A percentile compares a stretch with the other conserved stretches of the same genome.
These are phyloP conservation scores for Barnettozyma californica DNA, from an alignment of 805 yeast genomes.

Conservation along the genomic window DNA sequence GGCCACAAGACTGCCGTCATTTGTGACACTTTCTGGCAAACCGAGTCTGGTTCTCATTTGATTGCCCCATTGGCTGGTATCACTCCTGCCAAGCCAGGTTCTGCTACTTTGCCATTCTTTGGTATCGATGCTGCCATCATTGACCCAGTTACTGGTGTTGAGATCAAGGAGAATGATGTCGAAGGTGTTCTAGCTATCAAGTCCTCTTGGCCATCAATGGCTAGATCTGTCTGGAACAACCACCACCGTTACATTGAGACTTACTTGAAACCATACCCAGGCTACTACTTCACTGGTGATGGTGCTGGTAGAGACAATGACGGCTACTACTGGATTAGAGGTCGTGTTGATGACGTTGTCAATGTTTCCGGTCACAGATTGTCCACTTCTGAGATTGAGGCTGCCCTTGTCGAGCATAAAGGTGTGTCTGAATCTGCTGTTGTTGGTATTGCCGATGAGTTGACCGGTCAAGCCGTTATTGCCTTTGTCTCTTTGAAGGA, in stretches of 20 bases:
- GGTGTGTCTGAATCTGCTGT: slow-evolving; percentile 94
- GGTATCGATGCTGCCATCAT: slow-evolving; percentile 88
- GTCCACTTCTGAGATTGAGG: slow-evolving; percentile 97
- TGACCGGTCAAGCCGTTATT: slow-evolving; percentile 96
- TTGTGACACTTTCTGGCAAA: slow-evolving; percentile 98
- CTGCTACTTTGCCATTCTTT: slow-evolving; percentile 94
- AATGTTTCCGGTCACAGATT: slow-evolving; percentile 97
- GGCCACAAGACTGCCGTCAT: slow-evolving; percentile 89
- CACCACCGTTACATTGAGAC: slow-evolving; percentile 86
- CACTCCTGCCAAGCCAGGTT: slow-evolving; percentile 93
- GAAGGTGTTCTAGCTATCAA: slow-evolving; percentile 94
- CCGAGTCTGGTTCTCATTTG: slow-evolving; percentile 94
- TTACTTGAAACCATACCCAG: slow-evolving; percentile 88
- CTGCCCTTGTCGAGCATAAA: slow-evolving; percentile 74
- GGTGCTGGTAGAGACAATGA: slow-evolving; percentile 97
- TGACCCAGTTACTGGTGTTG: slow-evolving; percentile 90
- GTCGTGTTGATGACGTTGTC: slow-evolving; percentile 97
- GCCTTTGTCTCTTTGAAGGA: slow-evolving; percentile 86
- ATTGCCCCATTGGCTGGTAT: slow-evolving; percentile 94
- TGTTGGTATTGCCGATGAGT: slow-evolving; percentile 88
- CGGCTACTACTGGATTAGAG: slow-evolving; percentile 96
- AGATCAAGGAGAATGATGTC: slow-evolving; percentile 78
- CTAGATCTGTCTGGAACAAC: slow-evolving; percentile 90
- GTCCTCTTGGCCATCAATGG: slow-evolving; percentile 97
- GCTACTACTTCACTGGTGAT: slow-evolving; percentile 94